Evolutionary conservation across 176 grass and related monocot genomes (phyloP), one percentile per base, ranked within the genome.

Genomic region (Avena atlantica): DNA sequence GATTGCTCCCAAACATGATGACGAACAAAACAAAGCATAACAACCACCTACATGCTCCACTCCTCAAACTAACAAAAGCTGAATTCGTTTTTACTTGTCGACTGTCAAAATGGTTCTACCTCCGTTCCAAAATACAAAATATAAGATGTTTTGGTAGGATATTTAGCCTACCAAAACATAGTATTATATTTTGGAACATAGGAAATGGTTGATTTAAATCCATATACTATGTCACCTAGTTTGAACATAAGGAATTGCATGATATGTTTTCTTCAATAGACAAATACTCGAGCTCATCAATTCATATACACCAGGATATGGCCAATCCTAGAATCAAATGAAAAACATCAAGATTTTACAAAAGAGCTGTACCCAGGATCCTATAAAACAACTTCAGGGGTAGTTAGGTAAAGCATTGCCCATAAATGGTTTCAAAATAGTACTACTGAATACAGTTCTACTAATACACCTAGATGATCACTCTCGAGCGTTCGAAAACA

Each of bases 311-410:
- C 16, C 11, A 2, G 57, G 49, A 49, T 31, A 81, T 29, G 9
- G 42, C 31, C 37, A 45, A 45, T 80, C 14, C 9, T 29, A 65
- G 3, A 34, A 34, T 34, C 31, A 34, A 34, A 34, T 34, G 23
- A 80, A 8, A 80, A 62, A 29, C 14, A 45, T 47, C 7, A 80
- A 80, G 8, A 80, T 81, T 75, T 56, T 64, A 65, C 60, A 34
- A 42, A 66, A 65, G 9, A 20, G 14, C 21, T 78, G 2, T 66
- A 48, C 14, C 31, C 51, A 16, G 31, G 20, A 78, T 57, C 17
- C 53, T 78, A n/a, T 10, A n/a, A 40, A 40, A 40, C 76, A 78
- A 66, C 44, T 49, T 49, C 60, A 8, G 34, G 42, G 9, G 27
- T 6, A 74, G 45, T 4, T 52, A 55, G 42, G 42, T 44, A 44